These are phyloP conservation scores for Solanum lycopersicoides DNA, from an alignment of 257 asterid species.

Conservation along the genomic window DNA sequence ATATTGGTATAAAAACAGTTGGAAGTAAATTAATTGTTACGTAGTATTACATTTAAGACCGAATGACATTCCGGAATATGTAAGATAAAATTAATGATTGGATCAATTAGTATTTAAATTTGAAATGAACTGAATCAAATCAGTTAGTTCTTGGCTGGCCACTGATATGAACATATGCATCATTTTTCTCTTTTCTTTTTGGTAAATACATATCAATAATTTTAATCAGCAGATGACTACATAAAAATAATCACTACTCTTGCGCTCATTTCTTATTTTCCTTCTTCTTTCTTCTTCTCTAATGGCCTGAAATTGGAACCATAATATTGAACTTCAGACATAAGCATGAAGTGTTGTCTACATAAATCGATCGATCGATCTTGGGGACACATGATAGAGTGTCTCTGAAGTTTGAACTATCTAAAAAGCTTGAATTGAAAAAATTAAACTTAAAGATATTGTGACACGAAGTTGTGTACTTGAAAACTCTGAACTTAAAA, in stretches of 20 bases:
- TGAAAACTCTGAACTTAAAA: not conserved
- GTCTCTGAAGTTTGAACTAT: not conserved
- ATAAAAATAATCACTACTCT: not conserved
- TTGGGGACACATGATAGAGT: not conserved
- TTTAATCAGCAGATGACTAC: not conserved
- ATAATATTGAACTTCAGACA: not conserved
- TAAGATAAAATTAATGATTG: not conserved
- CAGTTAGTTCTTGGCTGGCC: not conserved
- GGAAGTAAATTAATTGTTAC: too few species aligned
- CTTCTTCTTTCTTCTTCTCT: not conserved
- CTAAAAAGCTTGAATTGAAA: not conserved
- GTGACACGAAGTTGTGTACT: not conserved
- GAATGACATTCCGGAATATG: not conserved
- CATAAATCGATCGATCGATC: not conserved
- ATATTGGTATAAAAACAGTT: not conserved
- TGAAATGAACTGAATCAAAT: not conserved
- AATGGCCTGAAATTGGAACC: not conserved
- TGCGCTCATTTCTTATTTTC: not conserved
- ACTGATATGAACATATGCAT: not conserved
- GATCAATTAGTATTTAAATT: not conserved
- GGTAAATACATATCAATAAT: not conserved
- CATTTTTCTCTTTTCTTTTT: too few species aligned
- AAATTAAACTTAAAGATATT: too few species aligned
- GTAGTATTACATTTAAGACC: not conserved
- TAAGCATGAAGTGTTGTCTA: not conserved